These are phyloP conservation scores for Boletellus dicymbophilus DNA, from an alignment of 1,284 basidiomycete species.

Conservation along the genomic window DNA sequence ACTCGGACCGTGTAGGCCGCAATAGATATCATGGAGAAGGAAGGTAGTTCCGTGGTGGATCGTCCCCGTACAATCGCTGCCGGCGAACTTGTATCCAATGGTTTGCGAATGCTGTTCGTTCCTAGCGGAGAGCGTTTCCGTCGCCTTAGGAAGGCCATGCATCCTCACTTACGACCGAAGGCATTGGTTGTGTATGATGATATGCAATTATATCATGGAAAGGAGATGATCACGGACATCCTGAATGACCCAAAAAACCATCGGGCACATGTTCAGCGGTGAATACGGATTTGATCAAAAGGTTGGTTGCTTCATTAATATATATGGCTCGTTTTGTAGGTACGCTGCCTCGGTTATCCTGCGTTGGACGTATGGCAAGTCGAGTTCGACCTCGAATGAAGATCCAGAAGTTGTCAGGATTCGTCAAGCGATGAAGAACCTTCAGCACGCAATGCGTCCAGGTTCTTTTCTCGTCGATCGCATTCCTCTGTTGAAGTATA, in stretches of 20 bases:
- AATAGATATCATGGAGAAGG: conserved; percentile 38
- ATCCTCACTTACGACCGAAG: conserved; percentile 40
- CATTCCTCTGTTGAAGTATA: conserved; percentile 53
- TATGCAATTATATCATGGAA: conserved; percentile 38
- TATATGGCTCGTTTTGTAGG: conserved; percentile 35
- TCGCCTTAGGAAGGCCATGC: conserved; percentile 34
- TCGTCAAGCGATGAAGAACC: conserved; percentile 45
- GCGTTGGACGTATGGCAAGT: conserved; percentile 65
- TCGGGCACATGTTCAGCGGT: conserved; percentile 35
- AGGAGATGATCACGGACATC: conserved; percentile 39
- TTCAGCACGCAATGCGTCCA: conserved; percentile 53
- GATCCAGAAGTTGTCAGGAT: conserved; percentile 60
- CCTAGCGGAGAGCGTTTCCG: conserved; percentile 28
- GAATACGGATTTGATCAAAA: neutral
- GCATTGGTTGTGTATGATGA: conserved; percentile 33
- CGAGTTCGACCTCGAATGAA: conserved; percentile 46
- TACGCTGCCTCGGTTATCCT: conserved; percentile 67
- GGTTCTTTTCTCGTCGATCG: conserved; percentile 61
- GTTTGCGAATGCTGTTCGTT: conserved; percentile 23
- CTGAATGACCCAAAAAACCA: conserved; percentile 37
- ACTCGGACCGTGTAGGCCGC: conserved; percentile 18
- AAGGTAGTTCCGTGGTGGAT: conserved; percentile 32
- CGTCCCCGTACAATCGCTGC: conserved; percentile 34
- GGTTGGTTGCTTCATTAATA: too few relatives aligned
- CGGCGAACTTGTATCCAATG: conserved; percentile 26